Base-by-base conservation (phyloP, 495 filamentous ascomycete species). In the Penicillium flavigenum region DNA sequence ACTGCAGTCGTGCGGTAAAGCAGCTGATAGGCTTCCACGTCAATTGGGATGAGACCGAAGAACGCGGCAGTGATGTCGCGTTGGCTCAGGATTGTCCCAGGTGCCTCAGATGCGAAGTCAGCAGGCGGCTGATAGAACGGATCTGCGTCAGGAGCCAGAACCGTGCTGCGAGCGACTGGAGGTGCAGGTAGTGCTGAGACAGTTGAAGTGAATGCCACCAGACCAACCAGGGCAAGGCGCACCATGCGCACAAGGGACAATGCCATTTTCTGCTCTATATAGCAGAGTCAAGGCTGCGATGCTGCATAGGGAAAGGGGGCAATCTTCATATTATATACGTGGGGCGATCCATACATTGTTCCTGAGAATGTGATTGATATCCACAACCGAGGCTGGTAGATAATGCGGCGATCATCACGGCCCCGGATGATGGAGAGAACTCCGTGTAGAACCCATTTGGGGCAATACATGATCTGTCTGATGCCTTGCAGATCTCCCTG, bases 61-160 rank as follows among this genome's bases (percentile, higher is more conserved):
- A 74, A 68, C 19, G 65, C 52, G 11, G 64, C 58, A 17, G n/a
- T 52, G 48, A 74, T 38, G 5, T 34, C 55, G 11, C 71, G 65
- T 67, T 31, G 8, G 63, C 65, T 39, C 39, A 74, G 56, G 49
- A 72, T 68, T 1, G 69, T 62, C 6, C 71, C 71, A 5, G 67
- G 71, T 0, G 47, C 57, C 24, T 55, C 4, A 1, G 47, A 55
- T 38, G 68, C 69, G 31, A 66, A 72, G 19, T 66, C 69, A 36
- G 61, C 60, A 4, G 71, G 67, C 0, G 69, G 67, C 22, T 69
- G 56, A 53, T 74, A 74, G 63, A 74, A 74, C 0, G 69, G 67
- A 57, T 74, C 71, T 11, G 53, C 46, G 16, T 49, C 64, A 4
- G 71, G 71, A 16, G 59, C 34, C 44, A 53, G 57, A 4, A 42